A percentile compares a stretch with the other conserved stretches of the same genome.
Conservation (phyloP, 2,329 filamentous ascomycete species). For the Aspergillus chevalieri region DNA sequence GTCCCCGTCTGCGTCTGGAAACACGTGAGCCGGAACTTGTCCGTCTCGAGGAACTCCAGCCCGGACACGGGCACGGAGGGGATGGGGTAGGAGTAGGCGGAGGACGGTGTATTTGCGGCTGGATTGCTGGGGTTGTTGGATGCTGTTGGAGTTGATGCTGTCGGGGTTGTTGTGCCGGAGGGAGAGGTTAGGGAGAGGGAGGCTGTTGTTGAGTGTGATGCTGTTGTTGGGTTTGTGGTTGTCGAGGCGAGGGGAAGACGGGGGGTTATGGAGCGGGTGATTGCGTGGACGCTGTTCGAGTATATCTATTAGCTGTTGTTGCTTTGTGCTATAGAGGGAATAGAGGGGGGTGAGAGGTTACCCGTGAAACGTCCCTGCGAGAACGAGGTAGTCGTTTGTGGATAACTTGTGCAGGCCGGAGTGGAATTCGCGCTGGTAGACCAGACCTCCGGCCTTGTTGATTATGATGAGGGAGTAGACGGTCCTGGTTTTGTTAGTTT, state of each 20-base stretch:
- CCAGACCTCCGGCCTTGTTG: constrained; percentile 94
- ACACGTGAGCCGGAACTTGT: constrained; percentile 91
- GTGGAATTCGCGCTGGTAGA: constrained; percentile 93
- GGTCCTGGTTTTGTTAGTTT: constrained; percentile 55
- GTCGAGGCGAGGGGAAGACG: constrained; percentile 27
- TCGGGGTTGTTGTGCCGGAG: constrained; percentile 25
- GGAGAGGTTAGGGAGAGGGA: constrained; percentile 18
- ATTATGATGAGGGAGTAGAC: constrained; percentile 95
- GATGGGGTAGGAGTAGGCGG: constrained; percentile 25
- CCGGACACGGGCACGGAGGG: constrained; percentile 49
- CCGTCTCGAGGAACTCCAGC: constrained; percentile 86
- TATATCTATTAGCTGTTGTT: constrained; percentile 1
- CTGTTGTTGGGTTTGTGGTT: constrained; percentile 27
- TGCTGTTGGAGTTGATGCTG: constrained; percentile 6
- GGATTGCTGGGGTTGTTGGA: neutral
- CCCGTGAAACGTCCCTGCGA: constrained; percentile 97
- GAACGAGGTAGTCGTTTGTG: constrained; percentile 93
- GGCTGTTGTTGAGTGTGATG: constrained; percentile 20
- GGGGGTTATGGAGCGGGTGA: constrained; percentile 51
- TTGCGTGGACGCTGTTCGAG: constrained; percentile 54
- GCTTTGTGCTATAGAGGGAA: neutral
- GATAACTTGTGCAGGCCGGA: constrained; percentile 79
- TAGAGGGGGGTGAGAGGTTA: constrained; percentile 35
- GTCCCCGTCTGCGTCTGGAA: constrained; percentile 91
- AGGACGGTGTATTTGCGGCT: constrained; percentile 5